Base-by-base conservation (phyloP, 1,284 basidiomycete species). In the Boletus semigastroideus region DNA sequence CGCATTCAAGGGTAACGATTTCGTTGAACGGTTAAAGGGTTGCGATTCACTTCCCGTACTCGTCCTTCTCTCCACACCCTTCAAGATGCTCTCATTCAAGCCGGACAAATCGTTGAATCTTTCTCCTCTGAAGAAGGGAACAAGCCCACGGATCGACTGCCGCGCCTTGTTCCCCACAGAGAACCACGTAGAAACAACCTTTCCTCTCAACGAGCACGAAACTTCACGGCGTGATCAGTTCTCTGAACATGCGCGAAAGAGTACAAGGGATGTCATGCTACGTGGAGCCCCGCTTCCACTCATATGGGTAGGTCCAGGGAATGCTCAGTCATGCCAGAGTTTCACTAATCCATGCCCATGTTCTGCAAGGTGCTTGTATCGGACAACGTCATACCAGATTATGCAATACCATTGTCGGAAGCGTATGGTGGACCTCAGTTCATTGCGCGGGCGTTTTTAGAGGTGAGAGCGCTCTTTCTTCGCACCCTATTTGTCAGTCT, bases 341-440 rank as follows among this genome's bases (percentile, higher is more conserved):
- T 33, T 45, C 14, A 34, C 41, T 49, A 16, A 45, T 27, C 11
- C 25, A 6, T 6, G 25, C 7, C 25, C 25, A 46, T 43, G 6
- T 5, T 13, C 5, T n/a, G 10, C 41, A 66, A 25, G 62, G 66
- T 65, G 12, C 54, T 63, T 22, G 67, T 65, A 28, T 47, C 28
- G 12, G 67, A 69, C 31, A 69, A 65, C 17, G 19, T 67, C 19
- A 64, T 65, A 42, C 67, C 66, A 16, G 60, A 66, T 40, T 46
- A 63, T 50, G 67, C 66, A 12, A 52, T 65, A 5, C 64, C 67
- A 14, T 49, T 65, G 17, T 52, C 64, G 20, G 64, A 60, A 39
- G 57, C 54, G 8, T 50, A 53, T 44, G 63, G 52, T 31, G 66
- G 67, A 1, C 66, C 67, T 28, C 67, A 65, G 42, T 65, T 68